Evolutionary conservation across 768 basidiomycete genomes (phyloP).

Genomic region (Mycena galericulata): DNA sequence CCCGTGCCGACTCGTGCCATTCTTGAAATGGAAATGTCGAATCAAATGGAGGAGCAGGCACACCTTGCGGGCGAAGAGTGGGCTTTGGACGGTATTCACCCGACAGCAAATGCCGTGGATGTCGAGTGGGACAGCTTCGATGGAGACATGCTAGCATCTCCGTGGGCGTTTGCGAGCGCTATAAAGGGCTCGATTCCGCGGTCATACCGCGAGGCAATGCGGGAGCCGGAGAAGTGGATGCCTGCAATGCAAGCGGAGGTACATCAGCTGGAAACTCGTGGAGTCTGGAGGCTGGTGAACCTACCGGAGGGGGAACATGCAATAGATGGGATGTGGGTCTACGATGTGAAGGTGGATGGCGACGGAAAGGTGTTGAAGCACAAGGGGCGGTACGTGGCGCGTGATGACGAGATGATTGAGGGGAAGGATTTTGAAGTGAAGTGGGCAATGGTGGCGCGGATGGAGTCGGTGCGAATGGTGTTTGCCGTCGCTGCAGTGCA

Average conservation of each 20-base stretch:
- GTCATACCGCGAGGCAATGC: constrained; percentile 23
- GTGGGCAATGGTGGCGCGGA: constrained; percentile 30
- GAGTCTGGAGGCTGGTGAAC: constrained; percentile 16
- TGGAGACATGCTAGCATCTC: background rate
- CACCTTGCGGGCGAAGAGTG: background rate
- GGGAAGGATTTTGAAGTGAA: constrained; percentile 11
- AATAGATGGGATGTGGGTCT: constrained; percentile 14
- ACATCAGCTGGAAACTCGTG: background rate
- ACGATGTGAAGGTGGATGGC: constrained; percentile 50
- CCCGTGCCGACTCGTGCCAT: constrained; percentile 1
- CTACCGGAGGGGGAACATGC: constrained; percentile 11
- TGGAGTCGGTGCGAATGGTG: constrained; percentile 14
- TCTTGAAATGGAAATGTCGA: background rate
- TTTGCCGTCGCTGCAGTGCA: constrained; percentile 5
- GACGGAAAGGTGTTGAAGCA: constrained; percentile 45
- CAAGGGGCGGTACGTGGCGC: constrained; percentile 53
- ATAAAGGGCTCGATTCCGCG: background rate
- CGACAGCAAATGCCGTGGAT: background rate
- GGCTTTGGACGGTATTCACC: background rate
- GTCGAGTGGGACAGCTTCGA: background rate
- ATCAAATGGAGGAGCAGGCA: background rate
- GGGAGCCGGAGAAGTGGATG: constrained; percentile 1
- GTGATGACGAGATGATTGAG: constrained; percentile 1
- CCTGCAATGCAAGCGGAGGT: constrained; percentile 22
- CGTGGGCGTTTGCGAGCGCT: background rate